A percentile compares a stretch with the other conserved stretches of the same genome.
Evolutionary conservation across 148 eudicot genomes (phyloP).

Genomic region (Diospyros kaki): DNA sequence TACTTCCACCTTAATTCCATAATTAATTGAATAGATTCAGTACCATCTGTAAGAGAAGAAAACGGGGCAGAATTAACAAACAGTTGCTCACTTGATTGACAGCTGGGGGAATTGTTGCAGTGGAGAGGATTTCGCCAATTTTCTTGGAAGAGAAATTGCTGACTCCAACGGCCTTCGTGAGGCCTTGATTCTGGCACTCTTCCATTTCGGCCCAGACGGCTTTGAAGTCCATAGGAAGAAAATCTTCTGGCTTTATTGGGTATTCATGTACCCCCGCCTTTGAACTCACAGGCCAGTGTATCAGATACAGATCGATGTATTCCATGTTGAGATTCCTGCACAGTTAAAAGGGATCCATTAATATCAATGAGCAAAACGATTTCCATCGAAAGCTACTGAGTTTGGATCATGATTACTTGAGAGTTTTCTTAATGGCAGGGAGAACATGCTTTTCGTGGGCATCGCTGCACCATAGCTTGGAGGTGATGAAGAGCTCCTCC

Average conservation of each 20-base stretch:
- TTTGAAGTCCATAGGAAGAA: constrained; percentile 18
- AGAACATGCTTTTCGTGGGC: not conserved
- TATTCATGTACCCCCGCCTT: not conserved
- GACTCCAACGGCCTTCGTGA: constrained; percentile 22
- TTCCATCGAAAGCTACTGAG: no score
- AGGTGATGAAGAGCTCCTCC: not conserved
- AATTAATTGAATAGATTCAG: not conserved
- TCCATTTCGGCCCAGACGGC: constrained; percentile 29
- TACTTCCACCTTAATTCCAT: constrained; percentile 8
- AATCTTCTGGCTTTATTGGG: not conserved
- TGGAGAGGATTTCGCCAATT: constrained; percentile 7
- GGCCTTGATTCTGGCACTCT: constrained; percentile 23
- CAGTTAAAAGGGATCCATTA: no score
- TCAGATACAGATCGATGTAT: constrained; percentile 21
- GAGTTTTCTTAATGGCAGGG: not conserved
- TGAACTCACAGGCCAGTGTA: constrained; percentile 21
- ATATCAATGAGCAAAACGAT: not conserved
- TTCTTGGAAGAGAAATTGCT: constrained; percentile 27
- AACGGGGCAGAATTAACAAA: not conserved
- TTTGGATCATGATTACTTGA: not conserved
- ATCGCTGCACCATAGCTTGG: not conserved
- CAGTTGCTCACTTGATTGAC: constrained; percentile 25
- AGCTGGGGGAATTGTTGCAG: constrained; percentile 24
- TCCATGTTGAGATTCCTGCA: constrained; percentile 21
- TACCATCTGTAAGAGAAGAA: not conserved